These are phyloP conservation scores for Aspergillus bridgeri DNA, from an alignment of 495 filamentous ascomycete species.

Conservation along the genomic window DNA sequence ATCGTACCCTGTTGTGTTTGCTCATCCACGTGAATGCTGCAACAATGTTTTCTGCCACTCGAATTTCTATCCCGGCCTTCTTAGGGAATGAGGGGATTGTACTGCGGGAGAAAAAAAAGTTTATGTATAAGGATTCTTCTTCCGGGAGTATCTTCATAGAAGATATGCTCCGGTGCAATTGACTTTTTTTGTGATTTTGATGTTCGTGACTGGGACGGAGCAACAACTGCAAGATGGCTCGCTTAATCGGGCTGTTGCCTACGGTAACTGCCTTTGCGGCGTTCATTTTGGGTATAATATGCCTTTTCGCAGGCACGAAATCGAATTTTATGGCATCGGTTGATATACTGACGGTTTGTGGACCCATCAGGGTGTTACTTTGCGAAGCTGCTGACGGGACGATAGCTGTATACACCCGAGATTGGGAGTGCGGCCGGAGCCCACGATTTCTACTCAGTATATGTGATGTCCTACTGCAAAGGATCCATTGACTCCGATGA, in stretches of 20 bases:
- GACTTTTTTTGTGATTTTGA: not conserved
- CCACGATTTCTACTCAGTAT: slow-evolving; percentile 70
- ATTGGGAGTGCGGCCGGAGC: slow-evolving; percentile 52
- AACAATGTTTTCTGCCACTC: not conserved
- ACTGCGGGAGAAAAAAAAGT: not conserved
- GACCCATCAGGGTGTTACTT: not conserved
- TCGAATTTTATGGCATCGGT: slow-evolving; percentile 59
- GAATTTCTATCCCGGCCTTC: not conserved
- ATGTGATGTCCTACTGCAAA: slow-evolving; percentile 67
- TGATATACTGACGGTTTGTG: slow-evolving; percentile 62
- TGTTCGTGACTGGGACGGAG: not conserved
- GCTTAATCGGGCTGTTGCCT: slow-evolving; percentile 15
- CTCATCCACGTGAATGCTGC: not conserved
- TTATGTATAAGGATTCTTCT: not conserved
- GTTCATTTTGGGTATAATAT: slow-evolving; percentile 65
- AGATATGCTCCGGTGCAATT: not conserved
- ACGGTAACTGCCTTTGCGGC: slow-evolving; percentile 46
- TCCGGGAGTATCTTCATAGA: not conserved
- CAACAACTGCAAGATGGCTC: not conserved
- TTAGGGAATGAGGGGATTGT: not conserved
- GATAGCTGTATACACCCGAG: slow-evolving; percentile 38
- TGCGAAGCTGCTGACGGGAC: slow-evolving; percentile 26
- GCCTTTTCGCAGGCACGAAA: slow-evolving; percentile 66
- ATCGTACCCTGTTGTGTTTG: not conserved
- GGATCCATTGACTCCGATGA: slow-evolving; percentile 49